Base-by-base conservation (phyloP, 768 basidiomycete species). In the Pulveroboletus sp. region DNA sequence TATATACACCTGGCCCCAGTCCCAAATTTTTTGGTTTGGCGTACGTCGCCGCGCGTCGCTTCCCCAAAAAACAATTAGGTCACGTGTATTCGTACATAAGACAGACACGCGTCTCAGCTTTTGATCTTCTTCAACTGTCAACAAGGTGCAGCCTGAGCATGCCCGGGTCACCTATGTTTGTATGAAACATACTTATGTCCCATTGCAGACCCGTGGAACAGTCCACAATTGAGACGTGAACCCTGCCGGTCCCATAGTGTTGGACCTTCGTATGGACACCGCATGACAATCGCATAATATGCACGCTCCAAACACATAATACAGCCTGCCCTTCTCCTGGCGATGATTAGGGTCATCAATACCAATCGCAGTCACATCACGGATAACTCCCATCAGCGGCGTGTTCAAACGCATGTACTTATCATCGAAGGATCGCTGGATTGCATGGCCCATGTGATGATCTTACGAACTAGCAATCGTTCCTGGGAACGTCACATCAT, bases 31-130 rank as follows among this genome's bases (percentile, higher is more conserved):
- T 55, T 6, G 39, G 35, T 50, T 59, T 65, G 50, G 57, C 45
- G 52, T 46, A 58, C 29, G 49, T 6, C 48, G 41, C 41, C 41
- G 41, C 35, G 56, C 51, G 45, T 45, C 56, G 54, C 49, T 54
- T 50, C 58, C 64, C 64, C 56, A 45, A 64, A 65, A 62, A 64
- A 67, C 64, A 41, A 49, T 46, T 32, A 19, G 48, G 47, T 67
- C 64, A 65, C 64, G 64, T 65, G 64, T 1, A 19, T 37, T 61
- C n/a, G n/a, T 64, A 67, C 60, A 57, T 62, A 57, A 13, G 46
- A 43, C 14, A 31, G 34, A 38, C 40, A 42, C 3, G 45, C 44
- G 49, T 51, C 45, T 47, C 47, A 36, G 35, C 24, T 29, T 17
- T 29, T 12, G 6, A 20, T 37, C 31, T 45, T 45, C 17, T 49